Percentiles rank a stretch among this genome's conserved stretches.
These are phyloP conservation scores for Protomyces gravidus DNA, from an alignment of 1,139 yeast species.

Conservation along the genomic window DNA sequence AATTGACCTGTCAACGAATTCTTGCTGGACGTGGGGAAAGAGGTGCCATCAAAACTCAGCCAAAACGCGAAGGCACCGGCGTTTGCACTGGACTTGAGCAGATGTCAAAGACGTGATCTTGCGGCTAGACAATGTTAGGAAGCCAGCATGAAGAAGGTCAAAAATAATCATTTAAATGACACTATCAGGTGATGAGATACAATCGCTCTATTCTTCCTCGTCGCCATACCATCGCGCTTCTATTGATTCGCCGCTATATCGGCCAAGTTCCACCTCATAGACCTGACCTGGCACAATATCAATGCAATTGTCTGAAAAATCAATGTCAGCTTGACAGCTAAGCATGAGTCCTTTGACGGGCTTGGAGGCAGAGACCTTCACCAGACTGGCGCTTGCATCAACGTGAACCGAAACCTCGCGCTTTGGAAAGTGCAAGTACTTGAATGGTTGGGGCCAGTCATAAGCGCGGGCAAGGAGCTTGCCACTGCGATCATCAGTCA, in stretches of 20 bases:
- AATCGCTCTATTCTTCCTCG: background rate
- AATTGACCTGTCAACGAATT: too few species aligned
- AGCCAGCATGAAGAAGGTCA: too few species aligned
- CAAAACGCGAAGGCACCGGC: too few species aligned
- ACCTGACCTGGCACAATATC: background rate
- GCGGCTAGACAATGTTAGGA: too few species aligned
- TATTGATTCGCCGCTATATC: background rate
- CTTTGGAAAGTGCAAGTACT: background rate
- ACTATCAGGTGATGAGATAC: too few species aligned
- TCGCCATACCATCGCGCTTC: background rate
- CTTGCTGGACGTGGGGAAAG: too few species aligned
- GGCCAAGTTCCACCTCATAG: background rate
- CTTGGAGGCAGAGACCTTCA: background rate
- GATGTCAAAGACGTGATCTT: too few species aligned
- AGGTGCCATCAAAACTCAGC: too few species aligned
- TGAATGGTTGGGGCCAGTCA: slow-evolving; percentile 6
- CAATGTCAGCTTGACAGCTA: background rate
- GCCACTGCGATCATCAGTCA: background rate
- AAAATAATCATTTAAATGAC: too few species aligned
- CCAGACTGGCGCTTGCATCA: background rate
- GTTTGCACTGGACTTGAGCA: too few species aligned
- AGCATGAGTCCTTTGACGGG: background rate
- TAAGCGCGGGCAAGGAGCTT: background rate
- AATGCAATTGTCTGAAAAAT: background rate
- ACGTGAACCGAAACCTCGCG: background rate